Conservation (phyloP, 257 asterid species). For the Ilex aquifolium region DNA sequence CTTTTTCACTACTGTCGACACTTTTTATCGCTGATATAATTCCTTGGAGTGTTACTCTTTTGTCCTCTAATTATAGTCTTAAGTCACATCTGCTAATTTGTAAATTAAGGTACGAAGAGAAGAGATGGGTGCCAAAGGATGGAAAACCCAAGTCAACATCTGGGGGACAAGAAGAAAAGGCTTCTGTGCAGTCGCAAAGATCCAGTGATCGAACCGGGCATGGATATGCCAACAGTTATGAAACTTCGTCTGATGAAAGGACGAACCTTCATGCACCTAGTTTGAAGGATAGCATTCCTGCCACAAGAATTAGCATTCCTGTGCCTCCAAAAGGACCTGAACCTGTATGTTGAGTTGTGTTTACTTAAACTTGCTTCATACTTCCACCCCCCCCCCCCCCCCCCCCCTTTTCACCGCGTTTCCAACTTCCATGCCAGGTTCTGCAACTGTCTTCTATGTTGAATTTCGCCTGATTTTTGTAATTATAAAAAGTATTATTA, state of each 20-base stretch:
- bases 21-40: not conserved
- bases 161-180: constrained; percentile 50
- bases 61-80: constrained; percentile 19
- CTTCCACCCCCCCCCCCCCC: too few species aligned
- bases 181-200: constrained; percentile 57
- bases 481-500: too few species aligned
- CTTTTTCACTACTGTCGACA: constrained; percentile 5
- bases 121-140: constrained; percentile 87
- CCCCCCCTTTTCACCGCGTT: too few species aligned
- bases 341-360: constrained; percentile 40
- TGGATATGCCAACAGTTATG: constrained; percentile 39
- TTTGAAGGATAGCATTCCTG: constrained; percentile 37
- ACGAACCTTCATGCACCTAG: constrained; percentile 33
- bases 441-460: not conserved
- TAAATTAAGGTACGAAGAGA: constrained; percentile 75
- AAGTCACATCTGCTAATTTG: constrained; percentile 12
- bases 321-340: constrained; percentile 63
- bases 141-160: constrained; percentile 57
- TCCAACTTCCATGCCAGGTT: not conserved
- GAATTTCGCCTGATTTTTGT: not conserved
- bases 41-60: not conserved
- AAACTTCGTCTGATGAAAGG: constrained; percentile 47
- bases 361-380: not conserved
- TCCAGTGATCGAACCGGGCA: constrained; percentile 55
- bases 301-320: constrained; percentile 49